Base-by-base conservation (phyloP, 2,329 filamentous ascomycete species). In the Madurella mycetomatis region DNA sequence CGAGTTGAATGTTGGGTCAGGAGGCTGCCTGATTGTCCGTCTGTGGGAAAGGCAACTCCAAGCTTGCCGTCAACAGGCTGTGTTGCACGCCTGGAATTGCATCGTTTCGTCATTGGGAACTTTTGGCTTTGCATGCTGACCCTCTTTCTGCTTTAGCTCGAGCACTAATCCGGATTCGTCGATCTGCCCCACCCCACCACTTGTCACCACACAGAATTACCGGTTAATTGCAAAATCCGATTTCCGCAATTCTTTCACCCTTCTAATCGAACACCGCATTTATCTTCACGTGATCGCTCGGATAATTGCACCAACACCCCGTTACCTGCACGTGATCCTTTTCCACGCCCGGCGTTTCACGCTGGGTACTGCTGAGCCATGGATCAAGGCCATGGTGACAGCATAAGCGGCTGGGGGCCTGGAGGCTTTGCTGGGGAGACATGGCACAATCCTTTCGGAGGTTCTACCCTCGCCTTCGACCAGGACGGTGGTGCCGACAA, bases 321-420 rank as follows among this genome's bases (percentile, higher is more conserved):
- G 1, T 7, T 2, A 19, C n/a, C 40, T 31, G 30, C 58, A 60
- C 56, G 56, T 61, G 53, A 59, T 34, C 30, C 50, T 44, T 55
- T 56, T 53, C 54, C 42, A 30, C 40, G 15, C 9, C 2, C 47
- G 11, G 9, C 34, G 25, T 25, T 25, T 25, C 25, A 7, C 25
- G 7, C 7, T 25, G 15, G 19, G 16, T 40, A 12, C 49, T 41
- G 32, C 30, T 19, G n/a, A 25, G 46, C 30, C 41, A 63, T 64
- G 60, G 62, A 62, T 16, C 58, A 60, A 42, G 44, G 44, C 46
- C 61, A 62, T 54, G 56, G 51, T 25, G 50, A 50, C 37, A 52
- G 56, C 43, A 53, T 58, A 15, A 51, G 51, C n/a, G 52, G 54
- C 45, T 64, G 62, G 62, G 61, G 60, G 37, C 47, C 61, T 11